Percentiles rank a stretch among this genome's conserved stretches.
Evolutionary conservation across 371 early-diverging fungal species (phyloP).

Genomic region (Mortierella sp.): DNA sequence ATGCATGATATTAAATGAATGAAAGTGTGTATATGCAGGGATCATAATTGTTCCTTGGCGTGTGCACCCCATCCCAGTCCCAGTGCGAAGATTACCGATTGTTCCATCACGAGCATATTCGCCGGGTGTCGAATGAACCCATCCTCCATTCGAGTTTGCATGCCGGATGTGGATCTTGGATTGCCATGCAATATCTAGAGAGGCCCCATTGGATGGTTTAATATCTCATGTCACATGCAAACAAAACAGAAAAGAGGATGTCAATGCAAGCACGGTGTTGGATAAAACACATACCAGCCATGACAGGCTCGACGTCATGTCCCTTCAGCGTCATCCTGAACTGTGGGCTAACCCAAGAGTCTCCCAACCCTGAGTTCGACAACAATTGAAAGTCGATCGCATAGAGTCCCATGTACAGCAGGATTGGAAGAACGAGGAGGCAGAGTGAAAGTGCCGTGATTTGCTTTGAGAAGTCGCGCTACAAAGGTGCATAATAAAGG

Average conservation of each 20-base stretch:
- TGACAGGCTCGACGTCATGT: slow-evolving; percentile 36
- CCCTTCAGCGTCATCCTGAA: slow-evolving; percentile 75
- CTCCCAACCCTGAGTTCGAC: slow-evolving; percentile 81
- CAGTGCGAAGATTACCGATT: not conserved
- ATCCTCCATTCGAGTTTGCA: slow-evolving; percentile 78
- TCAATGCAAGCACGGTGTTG: not conserved
- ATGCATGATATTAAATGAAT: too few species aligned
- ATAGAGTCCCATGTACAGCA: slow-evolving; percentile 85
- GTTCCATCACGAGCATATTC: slow-evolving; percentile 40
- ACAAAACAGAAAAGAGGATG: not conserved
- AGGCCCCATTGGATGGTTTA: not conserved
- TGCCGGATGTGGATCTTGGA: slow-evolving; percentile 85
- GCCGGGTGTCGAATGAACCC: slow-evolving; percentile 82
- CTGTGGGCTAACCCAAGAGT: slow-evolving; percentile 80
- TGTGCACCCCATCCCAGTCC: too few species aligned
- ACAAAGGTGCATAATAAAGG: not conserved
- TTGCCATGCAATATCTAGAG: slow-evolving; percentile 83
- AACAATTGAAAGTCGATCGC: slow-evolving; percentile 84
- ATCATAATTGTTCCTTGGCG: too few species aligned
- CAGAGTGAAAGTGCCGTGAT: slow-evolving; percentile 71
- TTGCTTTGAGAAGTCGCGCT: slow-evolving; percentile 61
- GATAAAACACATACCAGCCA: slow-evolving; percentile 30
- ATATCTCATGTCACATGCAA: not conserved
- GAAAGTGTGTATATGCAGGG: too few species aligned
- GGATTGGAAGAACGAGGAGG: slow-evolving; percentile 84